phyloP scores from a whole-genome alignment of 257 asterid species.

The Solanum arcanum region DNA sequence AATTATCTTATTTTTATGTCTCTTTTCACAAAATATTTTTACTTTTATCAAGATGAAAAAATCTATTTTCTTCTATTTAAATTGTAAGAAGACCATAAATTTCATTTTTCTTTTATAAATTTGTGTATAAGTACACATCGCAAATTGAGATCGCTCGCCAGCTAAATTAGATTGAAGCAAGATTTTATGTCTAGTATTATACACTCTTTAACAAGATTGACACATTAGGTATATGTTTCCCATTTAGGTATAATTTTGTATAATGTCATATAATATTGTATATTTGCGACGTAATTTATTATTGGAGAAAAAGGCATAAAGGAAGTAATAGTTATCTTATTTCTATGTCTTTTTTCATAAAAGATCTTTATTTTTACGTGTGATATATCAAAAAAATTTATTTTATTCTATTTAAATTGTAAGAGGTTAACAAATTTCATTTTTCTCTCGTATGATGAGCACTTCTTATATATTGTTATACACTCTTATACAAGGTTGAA shows the following conservation, averaged over 20 bases:
- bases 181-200: not conserved
- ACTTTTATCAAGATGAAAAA: not conserved
- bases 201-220: not conserved
- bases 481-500: not conserved
- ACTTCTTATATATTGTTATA: not conserved
- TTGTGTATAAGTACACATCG: not conserved
- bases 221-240: not conserved
- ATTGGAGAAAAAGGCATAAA: not conserved
- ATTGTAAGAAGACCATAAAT: accelerated
- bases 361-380: not conserved
- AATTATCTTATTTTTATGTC: not conserved
- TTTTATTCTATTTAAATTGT: not conserved
- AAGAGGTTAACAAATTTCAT: not conserved
- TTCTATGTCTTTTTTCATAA: not conserved
- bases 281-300: not conserved
- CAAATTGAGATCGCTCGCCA: too few relatives aligned
- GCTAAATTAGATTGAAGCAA: too few relatives aligned
- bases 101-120: too few relatives aligned
- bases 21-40: not conserved
- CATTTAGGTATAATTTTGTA: not conserved
- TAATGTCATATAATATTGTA: too few relatives aligned
- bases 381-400: not conserved
- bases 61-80: too few relatives aligned
- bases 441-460: not conserved
- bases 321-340: not conserved